phyloP scores from a whole-genome alignment of 352 stramenopile species.

The Pythium chondricola region DNA sequence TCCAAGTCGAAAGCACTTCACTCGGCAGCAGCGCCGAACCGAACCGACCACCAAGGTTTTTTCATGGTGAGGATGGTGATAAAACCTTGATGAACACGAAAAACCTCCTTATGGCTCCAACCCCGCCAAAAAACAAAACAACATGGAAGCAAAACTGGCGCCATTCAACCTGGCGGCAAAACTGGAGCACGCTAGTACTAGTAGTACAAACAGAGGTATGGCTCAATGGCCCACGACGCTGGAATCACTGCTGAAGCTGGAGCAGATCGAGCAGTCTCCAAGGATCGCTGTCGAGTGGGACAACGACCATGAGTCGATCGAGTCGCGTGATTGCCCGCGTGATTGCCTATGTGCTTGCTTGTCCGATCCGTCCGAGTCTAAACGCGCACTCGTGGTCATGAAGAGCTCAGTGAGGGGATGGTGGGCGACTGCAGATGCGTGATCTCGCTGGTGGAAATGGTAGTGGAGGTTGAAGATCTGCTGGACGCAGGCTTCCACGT shows the following conservation, averaged over 20 bases:
- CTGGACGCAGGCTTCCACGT: slow-evolving; percentile 7
- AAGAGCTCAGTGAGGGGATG: no score
- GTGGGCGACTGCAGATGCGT: no score
- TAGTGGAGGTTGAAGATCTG: slow-evolving; percentile 8
- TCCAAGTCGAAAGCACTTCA: neutral
- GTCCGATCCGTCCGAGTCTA: no score
- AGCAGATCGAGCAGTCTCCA: neutral
- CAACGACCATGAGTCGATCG: slow-evolving; percentile 13
- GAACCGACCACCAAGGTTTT: neutral
- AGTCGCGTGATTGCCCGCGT: slow-evolving; percentile 7
- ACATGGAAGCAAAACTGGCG: neutral
- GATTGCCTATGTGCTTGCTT: no score
- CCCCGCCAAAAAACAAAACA: neutral
- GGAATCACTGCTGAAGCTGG: slow-evolving; percentile 6
- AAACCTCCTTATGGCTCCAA: neutral
- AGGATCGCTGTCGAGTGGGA: slow-evolving; percentile 2
- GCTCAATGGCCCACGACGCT: no score
- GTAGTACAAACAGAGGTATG: no score
- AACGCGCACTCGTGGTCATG: no score
- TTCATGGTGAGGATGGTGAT: neutral
- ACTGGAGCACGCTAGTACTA: neutral
- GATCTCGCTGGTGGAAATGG: no score
- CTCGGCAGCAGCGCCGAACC: no score
- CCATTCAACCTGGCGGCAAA: neutral
- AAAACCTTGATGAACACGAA: neutral